A percentile compares a stretch with the other conserved stretches of the same genome.
Conservation (phyloP, 176 grass and related monocot genomes). For the Avena sativa region DNA sequence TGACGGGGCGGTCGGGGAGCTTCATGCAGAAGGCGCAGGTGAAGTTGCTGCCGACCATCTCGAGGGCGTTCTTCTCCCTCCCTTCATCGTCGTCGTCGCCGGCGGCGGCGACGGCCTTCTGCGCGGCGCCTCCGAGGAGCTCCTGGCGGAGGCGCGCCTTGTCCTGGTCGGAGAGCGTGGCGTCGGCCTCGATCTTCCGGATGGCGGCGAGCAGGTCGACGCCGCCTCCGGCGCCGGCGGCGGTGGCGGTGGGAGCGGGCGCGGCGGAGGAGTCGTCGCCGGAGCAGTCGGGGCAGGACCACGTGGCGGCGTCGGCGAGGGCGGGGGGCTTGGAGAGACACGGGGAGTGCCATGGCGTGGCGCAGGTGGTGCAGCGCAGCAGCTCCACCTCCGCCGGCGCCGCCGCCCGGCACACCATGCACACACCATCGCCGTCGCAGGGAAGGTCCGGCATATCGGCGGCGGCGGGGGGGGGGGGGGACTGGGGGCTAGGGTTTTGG, state of each 20-base stretch:
- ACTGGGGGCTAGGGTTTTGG: slow-evolving; percentile 34
- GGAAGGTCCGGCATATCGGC: slow-evolving; percentile 64
- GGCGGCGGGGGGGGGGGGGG: background rate
- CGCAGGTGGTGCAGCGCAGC: slow-evolving; percentile 72
- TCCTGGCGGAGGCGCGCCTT: slow-evolving; percentile 82
- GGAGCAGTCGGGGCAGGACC: slow-evolving; percentile 86
- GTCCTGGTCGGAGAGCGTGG: slow-evolving; percentile 62
- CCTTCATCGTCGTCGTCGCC: background rate
- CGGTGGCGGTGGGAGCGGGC: background rate
- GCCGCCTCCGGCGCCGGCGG: background rate
- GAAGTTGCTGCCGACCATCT: slow-evolving; percentile 65
- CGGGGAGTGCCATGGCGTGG: slow-evolving; percentile 82
- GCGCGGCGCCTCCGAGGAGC: slow-evolving; percentile 53
- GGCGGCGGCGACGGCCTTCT: background rate
- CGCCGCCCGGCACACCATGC: slow-evolving; percentile 71
- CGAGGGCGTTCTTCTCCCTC: slow-evolving; percentile 41
- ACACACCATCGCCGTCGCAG: slow-evolving; percentile 84
- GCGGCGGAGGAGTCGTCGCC: background rate
- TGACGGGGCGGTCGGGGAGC: slow-evolving; percentile 88
- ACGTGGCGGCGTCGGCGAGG: slow-evolving; percentile 56
- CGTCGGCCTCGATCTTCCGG: slow-evolving; percentile 73
- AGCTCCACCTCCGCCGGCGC: slow-evolving; percentile 60
- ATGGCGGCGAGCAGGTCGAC: slow-evolving; percentile 67
- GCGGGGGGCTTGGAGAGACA: slow-evolving; percentile 74
- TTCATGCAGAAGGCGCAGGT: slow-evolving; percentile 92